Percentiles rank a stretch among this genome's conserved stretches.
These are phyloP conservation scores for Penicillium paxilli DNA, from an alignment of 495 filamentous ascomycete species.

Conservation along the genomic window DNA sequence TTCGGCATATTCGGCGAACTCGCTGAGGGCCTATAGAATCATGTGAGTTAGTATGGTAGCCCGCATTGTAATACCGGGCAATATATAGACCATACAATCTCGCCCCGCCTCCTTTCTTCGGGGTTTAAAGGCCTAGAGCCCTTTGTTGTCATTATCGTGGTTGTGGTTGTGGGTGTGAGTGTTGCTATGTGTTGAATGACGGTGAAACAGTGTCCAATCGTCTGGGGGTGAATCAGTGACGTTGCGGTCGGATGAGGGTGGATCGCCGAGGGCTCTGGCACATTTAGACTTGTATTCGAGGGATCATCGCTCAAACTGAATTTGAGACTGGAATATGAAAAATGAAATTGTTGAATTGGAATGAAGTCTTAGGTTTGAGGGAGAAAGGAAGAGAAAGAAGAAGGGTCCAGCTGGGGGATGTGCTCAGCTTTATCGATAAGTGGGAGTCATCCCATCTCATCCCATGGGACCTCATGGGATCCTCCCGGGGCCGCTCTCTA, in stretches of 20 bases:
- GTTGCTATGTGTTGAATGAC: slow-evolving; percentile 9
- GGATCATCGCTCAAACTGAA: slow-evolving; percentile 41
- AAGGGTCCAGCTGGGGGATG: background rate
- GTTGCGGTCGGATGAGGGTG: slow-evolving; percentile 24
- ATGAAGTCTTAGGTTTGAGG: too few species aligned
- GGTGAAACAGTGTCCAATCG: slow-evolving; percentile 9
- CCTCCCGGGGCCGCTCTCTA: too few species aligned
- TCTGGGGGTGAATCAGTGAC: slow-evolving; percentile 13
- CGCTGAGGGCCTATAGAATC: slow-evolving; percentile 73
- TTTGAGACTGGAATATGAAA: background rate
- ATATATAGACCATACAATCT: slow-evolving; percentile 59
- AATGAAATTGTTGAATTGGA: background rate
- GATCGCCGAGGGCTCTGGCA: slow-evolving; percentile 24
- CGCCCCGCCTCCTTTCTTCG: slow-evolving; percentile 81
- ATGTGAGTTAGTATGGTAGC: slow-evolving; percentile 8
- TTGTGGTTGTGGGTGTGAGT: slow-evolving; percentile 5
- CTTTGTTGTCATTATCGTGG: slow-evolving; percentile 30
- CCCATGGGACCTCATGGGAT: slow-evolving; percentile 1
- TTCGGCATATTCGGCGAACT: slow-evolving; percentile 97
- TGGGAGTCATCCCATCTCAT: slow-evolving; percentile 22
- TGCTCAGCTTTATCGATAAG: slow-evolving; percentile 44
- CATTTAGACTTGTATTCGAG: slow-evolving; percentile 45
- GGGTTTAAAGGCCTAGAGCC: slow-evolving; percentile 56
- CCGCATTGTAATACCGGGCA: background rate
- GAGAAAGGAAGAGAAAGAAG: background rate